These are phyloP conservation scores for Ascochyta clinopodiicola DNA, from an alignment of 2,329 filamentous ascomycete species.

Conservation along the genomic window DNA sequence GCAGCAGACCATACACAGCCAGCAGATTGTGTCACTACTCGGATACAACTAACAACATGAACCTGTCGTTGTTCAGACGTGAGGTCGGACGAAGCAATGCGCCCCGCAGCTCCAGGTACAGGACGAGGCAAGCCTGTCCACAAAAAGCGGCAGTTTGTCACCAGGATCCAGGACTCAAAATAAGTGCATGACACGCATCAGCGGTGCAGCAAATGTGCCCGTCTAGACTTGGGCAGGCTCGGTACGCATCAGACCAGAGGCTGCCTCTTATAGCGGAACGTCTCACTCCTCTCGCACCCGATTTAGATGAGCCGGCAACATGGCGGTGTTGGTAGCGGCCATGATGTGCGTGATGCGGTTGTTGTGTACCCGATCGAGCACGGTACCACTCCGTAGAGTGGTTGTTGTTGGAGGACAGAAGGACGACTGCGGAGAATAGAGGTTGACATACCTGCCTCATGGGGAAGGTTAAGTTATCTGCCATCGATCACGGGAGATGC, in stretches of 20 bases:
- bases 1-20: too few species aligned
- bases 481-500: neutral
- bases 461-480: neutral
- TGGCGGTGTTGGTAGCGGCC: conserved; percentile 22
- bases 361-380: neutral
- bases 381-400: neutral
- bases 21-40: too few species aligned
- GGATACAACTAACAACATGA: too few species aligned
- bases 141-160: too few species aligned
- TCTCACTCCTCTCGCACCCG: conserved; percentile 32
- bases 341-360: conserved; percentile 35
- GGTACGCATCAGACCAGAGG: conserved; percentile 1
- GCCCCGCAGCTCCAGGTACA: too few species aligned
- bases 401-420: neutral
- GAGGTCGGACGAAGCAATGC: too few species aligned
- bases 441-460: neutral
- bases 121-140: too few species aligned
- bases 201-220: neutral
- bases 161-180: too few species aligned
- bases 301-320: conserved; percentile 35
- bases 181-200: too few species aligned
- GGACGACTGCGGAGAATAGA: neutral
- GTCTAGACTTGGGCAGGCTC: conserved; percentile 4
- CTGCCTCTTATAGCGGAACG: conserved; percentile 13
- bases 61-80: too few species aligned